These are phyloP conservation scores for Nyctanthes arbortristis DNA, from an alignment of 257 asterid genomes.

Conservation along the genomic window DNA sequence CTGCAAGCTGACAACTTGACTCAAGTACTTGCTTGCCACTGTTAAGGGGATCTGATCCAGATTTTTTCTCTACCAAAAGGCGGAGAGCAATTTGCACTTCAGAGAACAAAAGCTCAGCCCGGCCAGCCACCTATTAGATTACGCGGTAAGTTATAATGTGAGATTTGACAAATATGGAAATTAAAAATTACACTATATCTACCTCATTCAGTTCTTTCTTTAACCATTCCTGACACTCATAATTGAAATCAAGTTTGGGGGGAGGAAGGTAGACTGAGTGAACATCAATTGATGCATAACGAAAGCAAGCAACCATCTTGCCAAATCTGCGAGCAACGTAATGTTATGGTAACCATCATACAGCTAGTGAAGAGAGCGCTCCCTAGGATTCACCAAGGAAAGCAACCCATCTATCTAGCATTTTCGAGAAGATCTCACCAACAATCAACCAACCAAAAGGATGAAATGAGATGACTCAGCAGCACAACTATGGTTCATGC, in stretches of 20 bases:
- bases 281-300: conserved; percentile 97
- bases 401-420: conserved; percentile 6
- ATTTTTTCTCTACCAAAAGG: conserved; percentile 48
- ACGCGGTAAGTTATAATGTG: conserved; percentile 13
- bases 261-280: conserved; percentile 94
- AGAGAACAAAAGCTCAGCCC: conserved; percentile 85
- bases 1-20: conserved; percentile 57
- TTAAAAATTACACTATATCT: conserved; percentile 13
- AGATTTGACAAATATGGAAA: conserved; percentile 23
- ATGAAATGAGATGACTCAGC: conserved; percentile 2
- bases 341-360: conserved; percentile 13
- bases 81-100: conserved; percentile 71
- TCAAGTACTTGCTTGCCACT: conserved; percentile 38
- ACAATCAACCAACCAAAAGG: conserved; percentile 12
- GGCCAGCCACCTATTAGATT: conserved; percentile 61
- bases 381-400: conserved; percentile 5
- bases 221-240: conserved; percentile 86
- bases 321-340: conserved; percentile 66
- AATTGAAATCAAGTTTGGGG: conserved; percentile 74
- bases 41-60: conserved; percentile 29
- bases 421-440: conserved; percentile 12
- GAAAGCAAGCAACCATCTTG: conserved; percentile 98
- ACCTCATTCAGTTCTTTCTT: conserved; percentile 80
- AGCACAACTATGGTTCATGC: not conserved
- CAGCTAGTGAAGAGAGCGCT: no score